Percentiles rank a stretch among this genome's conserved stretches.
Evolutionary conservation across 495 filamentous ascomycete species (phyloP).

Genomic region (Xylaria intraflava): DNA sequence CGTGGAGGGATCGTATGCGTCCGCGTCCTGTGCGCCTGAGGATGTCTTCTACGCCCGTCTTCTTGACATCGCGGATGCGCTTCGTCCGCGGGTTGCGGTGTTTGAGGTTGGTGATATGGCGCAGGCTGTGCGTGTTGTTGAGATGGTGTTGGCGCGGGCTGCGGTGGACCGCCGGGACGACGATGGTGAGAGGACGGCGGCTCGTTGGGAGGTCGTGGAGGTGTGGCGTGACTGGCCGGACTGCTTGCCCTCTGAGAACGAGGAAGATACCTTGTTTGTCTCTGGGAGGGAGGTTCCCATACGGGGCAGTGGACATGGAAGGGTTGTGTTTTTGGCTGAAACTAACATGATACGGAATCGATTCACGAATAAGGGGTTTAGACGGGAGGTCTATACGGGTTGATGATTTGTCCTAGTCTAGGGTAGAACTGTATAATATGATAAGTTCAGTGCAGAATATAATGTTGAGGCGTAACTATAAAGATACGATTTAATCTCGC

Average conservation of each 20-base stretch:
- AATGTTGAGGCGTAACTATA: background rate
- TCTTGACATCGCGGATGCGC: slow-evolving; percentile 30
- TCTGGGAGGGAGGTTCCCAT: slow-evolving; percentile 17
- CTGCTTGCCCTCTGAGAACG: slow-evolving; percentile 4
- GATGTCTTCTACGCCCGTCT: slow-evolving; percentile 56
- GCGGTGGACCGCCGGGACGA: background rate
- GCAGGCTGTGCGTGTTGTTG: slow-evolving; percentile 55
- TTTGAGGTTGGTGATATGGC: slow-evolving; percentile 53
- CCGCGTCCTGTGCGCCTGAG: slow-evolving; percentile 26
- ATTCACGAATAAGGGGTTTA: slow-evolving; percentile 4
- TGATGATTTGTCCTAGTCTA: background rate
- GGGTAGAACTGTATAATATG: background rate
- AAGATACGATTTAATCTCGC: no score
- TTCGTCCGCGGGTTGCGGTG: slow-evolving; percentile 39
- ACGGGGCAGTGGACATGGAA: slow-evolving; percentile 29
- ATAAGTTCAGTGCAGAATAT: no score
- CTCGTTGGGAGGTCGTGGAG: slow-evolving; percentile 37
- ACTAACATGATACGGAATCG: background rate
- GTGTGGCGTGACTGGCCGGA: slow-evolving; percentile 50
- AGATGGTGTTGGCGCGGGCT: slow-evolving; percentile 24
- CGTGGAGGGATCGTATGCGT: background rate
- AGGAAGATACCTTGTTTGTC: slow-evolving; percentile 12
- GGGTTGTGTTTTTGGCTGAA: slow-evolving; percentile 26
- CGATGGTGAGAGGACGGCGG: background rate
- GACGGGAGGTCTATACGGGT: background rate